A percentile compares a stretch with the other conserved stretches of the same genome.
Conservation (phyloP, 305 asterid genomes). For the Rubia tinctorum region DNA sequence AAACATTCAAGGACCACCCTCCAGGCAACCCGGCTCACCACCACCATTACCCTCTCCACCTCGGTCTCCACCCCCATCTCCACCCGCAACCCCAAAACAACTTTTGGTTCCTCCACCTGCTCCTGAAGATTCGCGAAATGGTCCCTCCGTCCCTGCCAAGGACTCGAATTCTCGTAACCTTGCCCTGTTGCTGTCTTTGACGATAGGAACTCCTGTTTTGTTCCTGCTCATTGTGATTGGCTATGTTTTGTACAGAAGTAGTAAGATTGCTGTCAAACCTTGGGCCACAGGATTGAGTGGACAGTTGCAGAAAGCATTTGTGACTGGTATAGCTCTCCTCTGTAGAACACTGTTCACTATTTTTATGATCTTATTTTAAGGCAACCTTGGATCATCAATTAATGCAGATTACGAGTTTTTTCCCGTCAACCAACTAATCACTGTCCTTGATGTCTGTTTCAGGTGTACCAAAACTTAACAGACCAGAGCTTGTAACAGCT, state of each 20-base stretch:
- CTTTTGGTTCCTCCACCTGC: constrained; percentile 27
- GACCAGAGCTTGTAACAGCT: constrained; percentile 80
- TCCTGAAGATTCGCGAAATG: constrained; percentile 28
- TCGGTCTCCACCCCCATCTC: constrained; percentile 17
- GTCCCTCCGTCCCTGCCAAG: constrained; percentile 9
- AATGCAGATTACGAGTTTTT: not conserved
- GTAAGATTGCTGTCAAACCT: constrained; percentile 79
- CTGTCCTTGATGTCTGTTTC: constrained; percentile 10
- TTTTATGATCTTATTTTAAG: not conserved
- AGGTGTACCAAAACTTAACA: constrained; percentile 87
- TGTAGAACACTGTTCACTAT: not conserved
- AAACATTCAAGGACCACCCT: constrained; percentile 20
- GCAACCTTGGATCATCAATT: not conserved
- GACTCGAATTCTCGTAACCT: constrained; percentile 14
- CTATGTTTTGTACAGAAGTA: constrained; percentile 34
- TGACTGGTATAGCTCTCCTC: constrained; percentile 51
- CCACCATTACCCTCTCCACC: constrained; percentile 31
- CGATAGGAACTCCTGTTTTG: constrained; percentile 54
- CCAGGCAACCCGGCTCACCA: constrained; percentile 7
- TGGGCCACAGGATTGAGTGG: constrained; percentile 97
- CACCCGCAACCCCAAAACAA: constrained; percentile 21
- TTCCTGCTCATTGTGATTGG: constrained; percentile 33
- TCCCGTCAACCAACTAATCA: not conserved
- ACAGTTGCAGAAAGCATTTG: constrained; percentile 85
- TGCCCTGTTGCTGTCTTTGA: constrained; percentile 33